Conservation (phyloP, 2,329 filamentous ascomycete species). For the Alternaria sp. region DNA sequence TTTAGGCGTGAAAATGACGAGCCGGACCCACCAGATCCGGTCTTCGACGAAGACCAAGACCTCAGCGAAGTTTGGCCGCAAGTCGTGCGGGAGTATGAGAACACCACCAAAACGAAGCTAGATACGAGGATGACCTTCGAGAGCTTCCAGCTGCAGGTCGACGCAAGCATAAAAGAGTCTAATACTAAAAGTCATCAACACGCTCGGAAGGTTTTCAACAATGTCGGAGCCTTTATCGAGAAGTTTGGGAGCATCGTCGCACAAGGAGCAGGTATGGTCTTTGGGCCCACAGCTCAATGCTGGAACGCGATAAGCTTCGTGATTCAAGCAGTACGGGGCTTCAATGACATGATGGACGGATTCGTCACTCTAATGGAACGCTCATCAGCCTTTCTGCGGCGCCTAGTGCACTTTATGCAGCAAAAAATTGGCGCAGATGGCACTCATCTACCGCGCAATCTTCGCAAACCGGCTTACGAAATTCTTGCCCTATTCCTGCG, state of each 20-base stretch:
- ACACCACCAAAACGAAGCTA: slow-evolving; percentile 20
- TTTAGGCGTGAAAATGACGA: background rate
- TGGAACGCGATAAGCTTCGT: slow-evolving; percentile 29
- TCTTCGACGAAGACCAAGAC: slow-evolving; percentile 15
- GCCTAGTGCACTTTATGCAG: background rate
- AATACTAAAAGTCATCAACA: background rate
- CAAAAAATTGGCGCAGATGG: background rate
- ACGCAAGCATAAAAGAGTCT: background rate
- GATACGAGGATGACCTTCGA: slow-evolving; percentile 7
- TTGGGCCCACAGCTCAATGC: slow-evolving; percentile 21
- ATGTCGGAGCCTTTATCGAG: background rate
- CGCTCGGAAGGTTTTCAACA: background rate
- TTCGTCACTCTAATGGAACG: slow-evolving; percentile 28
- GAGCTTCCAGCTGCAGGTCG: slow-evolving; percentile 1
- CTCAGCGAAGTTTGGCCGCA: slow-evolving; percentile 22
- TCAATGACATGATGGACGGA: slow-evolving; percentile 17
- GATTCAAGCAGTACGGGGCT: slow-evolving; percentile 9
- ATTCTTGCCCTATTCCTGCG: slow-evolving; percentile 16
- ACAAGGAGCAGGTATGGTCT: slow-evolving; percentile 13
- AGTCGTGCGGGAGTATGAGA: slow-evolving; percentile 18
- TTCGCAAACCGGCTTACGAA: slow-evolving; percentile 11
- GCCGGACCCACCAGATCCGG: background rate
- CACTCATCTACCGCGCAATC: background rate
- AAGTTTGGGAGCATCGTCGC: slow-evolving; percentile 10
- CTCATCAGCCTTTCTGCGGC: slow-evolving; percentile 18